phyloP scores from a whole-genome alignment of 768 basidiomycete genomes.

The button mushroom (Agaricus bisporus) region DNA sequence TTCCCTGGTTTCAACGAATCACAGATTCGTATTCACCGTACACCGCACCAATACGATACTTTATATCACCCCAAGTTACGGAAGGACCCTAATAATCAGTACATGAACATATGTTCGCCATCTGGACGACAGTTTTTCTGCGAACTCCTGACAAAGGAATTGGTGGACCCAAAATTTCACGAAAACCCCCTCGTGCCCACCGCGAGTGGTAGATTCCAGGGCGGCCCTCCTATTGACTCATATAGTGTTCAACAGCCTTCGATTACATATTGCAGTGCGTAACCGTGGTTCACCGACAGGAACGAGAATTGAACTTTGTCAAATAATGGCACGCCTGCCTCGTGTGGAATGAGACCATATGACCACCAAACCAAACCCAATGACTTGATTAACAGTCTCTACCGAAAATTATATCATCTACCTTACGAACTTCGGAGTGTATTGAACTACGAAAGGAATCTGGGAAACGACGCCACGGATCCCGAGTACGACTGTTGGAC shows the following conservation, averaged over 20 bases:
- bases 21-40: not conserved
- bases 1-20: not conserved
- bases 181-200: conserved; percentile 8
- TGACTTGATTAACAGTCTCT: not conserved
- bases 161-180: conserved; percentile 3
- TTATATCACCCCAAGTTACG: conserved; percentile 5
- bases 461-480: not conserved
- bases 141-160: not conserved
- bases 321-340: not conserved
- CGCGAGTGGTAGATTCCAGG: conserved; percentile 3
- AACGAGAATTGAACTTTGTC: not conserved
- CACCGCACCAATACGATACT: not conserved
- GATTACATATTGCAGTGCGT: conserved; percentile 6
- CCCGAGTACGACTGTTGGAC: not conserved
- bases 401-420: not conserved
- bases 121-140: not conserved
- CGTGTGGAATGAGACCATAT: conserved; percentile 1
- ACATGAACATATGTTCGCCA: not conserved
- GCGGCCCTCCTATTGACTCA: not conserved
- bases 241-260: not conserved
- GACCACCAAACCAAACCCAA: not conserved
- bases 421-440: not conserved
- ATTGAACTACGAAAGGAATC: not conserved
- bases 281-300: not conserved
- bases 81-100: not conserved